Base-by-base conservation (phyloP, 805 yeast species). In the Wickerhamomyces tratensis region DNA sequence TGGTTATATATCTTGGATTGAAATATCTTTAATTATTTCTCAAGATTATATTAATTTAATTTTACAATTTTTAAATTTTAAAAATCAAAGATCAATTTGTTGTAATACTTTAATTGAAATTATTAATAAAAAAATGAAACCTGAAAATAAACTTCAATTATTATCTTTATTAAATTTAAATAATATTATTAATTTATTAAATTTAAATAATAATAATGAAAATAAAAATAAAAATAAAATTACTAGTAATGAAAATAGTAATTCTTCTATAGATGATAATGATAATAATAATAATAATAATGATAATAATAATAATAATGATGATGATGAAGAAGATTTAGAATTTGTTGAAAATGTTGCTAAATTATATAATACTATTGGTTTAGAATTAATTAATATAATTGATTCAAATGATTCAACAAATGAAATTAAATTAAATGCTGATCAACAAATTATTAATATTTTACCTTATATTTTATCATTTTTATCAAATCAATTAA, bases 1-100 rank as follows among this genome's bases (percentile, higher is more conserved):
- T 10, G 77, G 78, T 11, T 93, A 84, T 73, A 84, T 88, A 25
- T 80, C 89, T 25, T 93, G 99, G 98, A 86, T 89, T 59, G 94
- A 86, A 58, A 79, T 89, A 46, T 69, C 80, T 42, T 67, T 86
- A 51, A 77, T 91, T 63, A 53, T 51, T 7, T 46, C 46, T 31
- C 38, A 51, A 2, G 58, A 55, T 37, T 56, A 56, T 39, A 55
- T 56, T 36, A 50, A 47, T 11, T 14, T 34, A 11, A 39, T 39
- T 15, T 20, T 39, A 14, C 37, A 34, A 35, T 39, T 26, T 40
- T 43, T 51, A 40, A 49, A 43, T 11, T 20, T 40, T 25, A 33
- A 20, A 7, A 43, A 37, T 15, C 49, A 47, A 27, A 50, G 49
- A 40, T 34, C 46, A 12, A 41, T 46, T 10, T 49, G 54, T 40